These are phyloP conservation scores for Diaporthe velutina DNA, from an alignment of 2,329 filamentous ascomycete genomes.

Conservation along the genomic window DNA sequence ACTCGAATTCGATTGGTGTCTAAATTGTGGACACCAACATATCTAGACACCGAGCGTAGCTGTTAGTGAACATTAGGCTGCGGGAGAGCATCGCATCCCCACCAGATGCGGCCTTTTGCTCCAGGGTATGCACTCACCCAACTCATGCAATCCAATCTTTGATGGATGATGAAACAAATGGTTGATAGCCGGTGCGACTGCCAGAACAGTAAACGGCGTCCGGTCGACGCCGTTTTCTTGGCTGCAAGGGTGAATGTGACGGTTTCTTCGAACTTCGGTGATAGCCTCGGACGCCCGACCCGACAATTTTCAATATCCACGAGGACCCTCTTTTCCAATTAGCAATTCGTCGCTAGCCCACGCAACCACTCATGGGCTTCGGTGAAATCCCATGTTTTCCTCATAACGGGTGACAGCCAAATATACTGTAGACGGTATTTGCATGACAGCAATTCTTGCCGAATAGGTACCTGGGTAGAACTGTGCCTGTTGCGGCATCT, in stretches of 20 bases:
- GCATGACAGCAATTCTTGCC: neutral
- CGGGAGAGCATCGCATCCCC: too few species aligned
- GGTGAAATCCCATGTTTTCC: neutral
- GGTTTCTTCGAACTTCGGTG: constrained; percentile 5
- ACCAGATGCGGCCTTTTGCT: neutral
- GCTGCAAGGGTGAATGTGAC: neutral
- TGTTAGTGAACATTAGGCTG: too few species aligned
- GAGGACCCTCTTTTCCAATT: constrained; percentile 13
- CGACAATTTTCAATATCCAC: constrained; percentile 5
- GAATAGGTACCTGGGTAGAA: too few species aligned
- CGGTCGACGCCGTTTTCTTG: constrained; percentile 6
- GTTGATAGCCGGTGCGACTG: neutral
- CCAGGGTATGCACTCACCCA: neutral
- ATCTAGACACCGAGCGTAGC: too few species aligned
- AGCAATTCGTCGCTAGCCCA: neutral
- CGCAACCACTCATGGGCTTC: neutral
- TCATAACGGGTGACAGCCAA: neutral
- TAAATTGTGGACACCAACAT: too few species aligned
- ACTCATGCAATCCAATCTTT: neutral
- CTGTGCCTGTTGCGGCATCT: neutral
- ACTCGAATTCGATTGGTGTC: too few species aligned
- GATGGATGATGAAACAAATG: neutral
- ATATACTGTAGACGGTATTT: neutral
- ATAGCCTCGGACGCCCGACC: constrained; percentile 24
- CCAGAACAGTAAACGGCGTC: neutral